These are phyloP conservation scores for Tolypocladium endophyticum DNA, from an alignment of 2,329 filamentous ascomycete genomes.

Conservation along the genomic window DNA sequence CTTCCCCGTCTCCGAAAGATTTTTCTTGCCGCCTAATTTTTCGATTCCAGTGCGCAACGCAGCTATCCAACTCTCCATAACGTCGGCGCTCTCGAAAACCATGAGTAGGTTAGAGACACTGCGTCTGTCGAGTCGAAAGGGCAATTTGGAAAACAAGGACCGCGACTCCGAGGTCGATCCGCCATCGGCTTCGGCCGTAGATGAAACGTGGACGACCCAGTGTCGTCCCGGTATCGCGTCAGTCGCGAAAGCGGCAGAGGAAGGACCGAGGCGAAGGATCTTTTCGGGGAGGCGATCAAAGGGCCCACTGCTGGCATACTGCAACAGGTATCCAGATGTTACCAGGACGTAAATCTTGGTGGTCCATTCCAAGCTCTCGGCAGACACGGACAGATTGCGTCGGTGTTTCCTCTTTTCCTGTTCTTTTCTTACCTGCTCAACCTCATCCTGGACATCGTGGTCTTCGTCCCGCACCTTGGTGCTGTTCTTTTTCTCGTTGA, in stretches of 20 bases:
- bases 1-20: slow-evolving; percentile 47
- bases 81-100: slow-evolving; percentile 60
- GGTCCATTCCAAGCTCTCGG: slow-evolving; percentile 50
- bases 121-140: slow-evolving; percentile 47
- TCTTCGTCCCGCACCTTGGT: slow-evolving; percentile 9
- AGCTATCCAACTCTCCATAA: slow-evolving; percentile 69
- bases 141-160: slow-evolving; percentile 55
- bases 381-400: slow-evolving; percentile 28
- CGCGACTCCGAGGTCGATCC: slow-evolving; percentile 37
- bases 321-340: slow-evolving; percentile 61
- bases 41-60: slow-evolving; percentile 61
- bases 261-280: slow-evolving; percentile 58
- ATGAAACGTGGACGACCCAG: slow-evolving; percentile 69
- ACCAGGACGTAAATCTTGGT: slow-evolving; percentile 64
- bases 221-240: slow-evolving; percentile 71
- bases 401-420: slow-evolving; percentile 35
- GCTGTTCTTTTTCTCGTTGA: slow-evolving; percentile 38
- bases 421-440: slow-evolving; percentile 10
- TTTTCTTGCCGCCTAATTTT: slow-evolving; percentile 55
- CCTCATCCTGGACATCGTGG: not conserved
- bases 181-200: slow-evolving; percentile 50
- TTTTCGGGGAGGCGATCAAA: slow-evolving; percentile 67
- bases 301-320: slow-evolving; percentile 61
- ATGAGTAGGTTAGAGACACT: slow-evolving; percentile 56
- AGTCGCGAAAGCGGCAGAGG: slow-evolving; percentile 70